Base-by-base conservation (phyloP, 148 eudicot species). In the Arbutus unedo region DNA sequence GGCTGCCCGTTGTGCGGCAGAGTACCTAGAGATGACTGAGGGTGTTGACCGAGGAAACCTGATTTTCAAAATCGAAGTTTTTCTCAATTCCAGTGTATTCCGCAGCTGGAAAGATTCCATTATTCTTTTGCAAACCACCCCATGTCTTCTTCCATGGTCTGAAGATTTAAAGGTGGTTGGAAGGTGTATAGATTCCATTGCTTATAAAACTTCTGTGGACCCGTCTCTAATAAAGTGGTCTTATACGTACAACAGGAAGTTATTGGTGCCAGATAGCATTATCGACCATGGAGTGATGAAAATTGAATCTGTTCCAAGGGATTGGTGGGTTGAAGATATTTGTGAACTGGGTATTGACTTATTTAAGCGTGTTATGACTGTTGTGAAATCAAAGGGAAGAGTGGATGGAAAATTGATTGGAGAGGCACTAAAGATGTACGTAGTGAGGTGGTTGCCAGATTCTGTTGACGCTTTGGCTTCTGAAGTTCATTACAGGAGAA, bases 271-370 rank as follows among this genome's bases (percentile, higher is more conserved):
- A 38, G 92, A 92, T 70, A 83, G 81, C 79, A 90, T 89, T 67
- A 73, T 86, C 3, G 90, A 91, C 79, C 83, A 81, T 54, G 90
- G 64, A 3, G 21, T 49, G 44, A 82, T 77, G 43, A 90, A 77
- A 59, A 53, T 78, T 15, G 91, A 89, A 50, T 82, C 87, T 66
- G 93, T 92, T 84, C 98, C 98, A 2, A 91, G 82, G 84, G 98
- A 95, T 87, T 95, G 98, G 98, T 95, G 98, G 98, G 90, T 93
- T 77, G 98, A 95, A 88, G 98, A 95, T 86, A 83, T 95, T 64
- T 95, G 97, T 68, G 98, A 95, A 81, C 83, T 95, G 62, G 95
- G 93, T 23, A 88, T 93, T 79, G 91, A 90, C 72, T 76, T 95
- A 67, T 95, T 91, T 85, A 92, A 90, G 86, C 91, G 93, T 60